phyloP scores from a whole-genome alignment of 2,329 filamentous ascomycete genomes.

The Hypoxylon sp. region DNA sequence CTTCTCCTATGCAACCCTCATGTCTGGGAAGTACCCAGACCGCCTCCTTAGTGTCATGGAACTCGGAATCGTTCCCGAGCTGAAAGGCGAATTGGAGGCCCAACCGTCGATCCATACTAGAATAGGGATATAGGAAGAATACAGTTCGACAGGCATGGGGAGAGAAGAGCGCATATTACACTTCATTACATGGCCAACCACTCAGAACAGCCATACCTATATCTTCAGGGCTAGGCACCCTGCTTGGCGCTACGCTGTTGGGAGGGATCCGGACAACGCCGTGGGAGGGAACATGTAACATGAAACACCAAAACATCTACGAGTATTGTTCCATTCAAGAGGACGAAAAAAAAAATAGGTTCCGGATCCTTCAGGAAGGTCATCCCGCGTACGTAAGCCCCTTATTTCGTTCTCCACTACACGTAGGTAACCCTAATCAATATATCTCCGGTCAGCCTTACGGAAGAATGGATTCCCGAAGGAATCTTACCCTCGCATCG shows the following conservation, averaged over 20 bases:
- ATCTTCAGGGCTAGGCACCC: slow-evolving; percentile 1
- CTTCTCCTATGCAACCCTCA: background rate
- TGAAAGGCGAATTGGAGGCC: slow-evolving; percentile 10
- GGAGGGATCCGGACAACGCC: slow-evolving; percentile 21
- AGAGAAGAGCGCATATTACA: slow-evolving; percentile 1
- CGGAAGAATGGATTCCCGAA: slow-evolving; percentile 30
- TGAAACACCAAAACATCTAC: background rate
- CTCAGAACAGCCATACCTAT: background rate
- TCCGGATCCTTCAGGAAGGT: slow-evolving; percentile 31
- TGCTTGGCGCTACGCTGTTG: slow-evolving; percentile 9
- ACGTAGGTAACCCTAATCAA: slow-evolving; percentile 15
- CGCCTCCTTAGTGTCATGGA: background rate
- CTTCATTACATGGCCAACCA: slow-evolving; percentile 14
- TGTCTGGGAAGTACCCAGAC: background rate
- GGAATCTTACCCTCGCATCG: slow-evolving; percentile 11
- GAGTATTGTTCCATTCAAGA: slow-evolving; percentile 2
- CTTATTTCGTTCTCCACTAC: slow-evolving; percentile 9
- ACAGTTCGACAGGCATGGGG: slow-evolving; percentile 2
- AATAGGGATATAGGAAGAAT: slow-evolving; percentile 6
- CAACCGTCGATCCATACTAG: slow-evolving; percentile 3
- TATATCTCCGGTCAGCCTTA: slow-evolving; percentile 38
- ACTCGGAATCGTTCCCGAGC: slow-evolving; percentile 10
- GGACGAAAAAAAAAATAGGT: slow-evolving; percentile 8
- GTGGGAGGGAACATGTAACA: slow-evolving; percentile 17
- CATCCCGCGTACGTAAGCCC: slow-evolving; percentile 23